Percentiles rank a stretch among this genome's conserved stretches.
These are phyloP conservation scores for Poronia punctata DNA, from an alignment of 495 filamentous ascomycete species.

Conservation along the genomic window DNA sequence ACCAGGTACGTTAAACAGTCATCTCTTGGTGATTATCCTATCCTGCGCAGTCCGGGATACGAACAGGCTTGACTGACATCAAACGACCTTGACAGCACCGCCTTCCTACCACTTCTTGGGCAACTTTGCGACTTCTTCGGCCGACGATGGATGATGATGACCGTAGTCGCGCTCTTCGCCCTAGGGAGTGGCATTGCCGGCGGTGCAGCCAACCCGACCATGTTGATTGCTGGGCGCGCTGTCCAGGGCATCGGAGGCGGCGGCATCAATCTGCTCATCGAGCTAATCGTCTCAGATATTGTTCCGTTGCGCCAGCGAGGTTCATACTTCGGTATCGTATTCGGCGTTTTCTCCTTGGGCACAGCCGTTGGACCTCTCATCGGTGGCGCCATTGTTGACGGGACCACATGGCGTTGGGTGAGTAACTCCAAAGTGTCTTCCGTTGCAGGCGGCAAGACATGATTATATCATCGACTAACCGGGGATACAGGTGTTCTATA, in stretches of 20 bases:
- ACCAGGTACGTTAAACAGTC: slow-evolving; percentile 33
- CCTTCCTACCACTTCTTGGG: slow-evolving; percentile 32
- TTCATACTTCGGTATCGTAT: slow-evolving; percentile 44
- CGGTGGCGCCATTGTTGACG: slow-evolving; percentile 57
- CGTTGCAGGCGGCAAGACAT: too few species aligned
- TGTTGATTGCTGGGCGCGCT: slow-evolving; percentile 64
- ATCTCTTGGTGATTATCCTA: background rate
- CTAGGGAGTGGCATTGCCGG: slow-evolving; percentile 33
- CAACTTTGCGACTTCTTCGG: slow-evolving; percentile 40
- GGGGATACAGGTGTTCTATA: too few species aligned
- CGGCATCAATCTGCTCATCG: slow-evolving; percentile 64
- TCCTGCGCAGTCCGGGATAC: too few species aligned
- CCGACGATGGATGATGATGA: slow-evolving; percentile 29
- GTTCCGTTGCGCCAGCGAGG: slow-evolving; percentile 58
- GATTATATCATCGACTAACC: too few species aligned
- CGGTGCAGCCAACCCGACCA: slow-evolving; percentile 25
- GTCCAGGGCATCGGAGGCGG: slow-evolving; percentile 72
- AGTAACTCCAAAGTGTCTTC: too few species aligned
- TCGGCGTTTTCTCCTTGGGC: slow-evolving; percentile 57
- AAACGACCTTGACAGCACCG: slow-evolving; percentile 25
- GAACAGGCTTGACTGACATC: background rate
- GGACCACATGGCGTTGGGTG: slow-evolving; percentile 30
- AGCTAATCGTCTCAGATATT: slow-evolving; percentile 68
- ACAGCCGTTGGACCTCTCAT: slow-evolving; percentile 60
- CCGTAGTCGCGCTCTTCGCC: slow-evolving; percentile 21